Evolutionary conservation across 768 basidiomycete genomes (phyloP), one percentile per base, ranked within the genome.

Genomic region (Xerocomellus chrysenteron): DNA sequence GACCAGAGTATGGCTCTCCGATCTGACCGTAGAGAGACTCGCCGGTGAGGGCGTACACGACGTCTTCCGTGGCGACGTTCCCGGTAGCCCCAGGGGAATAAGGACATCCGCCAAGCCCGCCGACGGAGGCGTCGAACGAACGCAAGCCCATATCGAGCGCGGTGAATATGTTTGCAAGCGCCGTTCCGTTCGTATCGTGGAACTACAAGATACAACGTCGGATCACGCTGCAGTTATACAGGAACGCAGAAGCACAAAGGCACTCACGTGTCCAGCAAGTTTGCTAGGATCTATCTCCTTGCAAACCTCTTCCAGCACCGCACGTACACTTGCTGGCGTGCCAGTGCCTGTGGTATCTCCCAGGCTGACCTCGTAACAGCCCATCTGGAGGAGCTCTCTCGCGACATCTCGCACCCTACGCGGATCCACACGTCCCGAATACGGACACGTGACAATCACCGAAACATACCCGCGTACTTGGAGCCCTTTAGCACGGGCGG

Each of bases 11-110:
- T 36, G 61, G 50, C 46, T 67, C 58, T 40, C 83, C 85, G 1
- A 65, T 58, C 64, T 75, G 5, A 83, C 84, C 5, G 76, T 80
- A 68, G 84, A 85, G 45, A 74, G 78, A 11, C 85, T 87, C 49
- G 74, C 85, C 62, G 78, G 81, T 59, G 9, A 98, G 79, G 0
- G 90, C 88, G 59, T 97, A 94, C 10, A 96, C 77, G 1, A 96
- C 83, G 62, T 96, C 91, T 63, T 98, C 95, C 0, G 96, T 98
- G 0, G 93, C 87, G 17, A 97, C 91, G 63, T 97, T 97, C 16
- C 96, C 95, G 0, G 93, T 94, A 14, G 95, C 94, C 6, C 94
- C 94, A 2, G 95, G 96, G 2, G 95, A 94, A 73, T 92, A 98
- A 3, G 95, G 95, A 66, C 96, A 98, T 17, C 95, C 94, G 4